Base-by-base conservation (phyloP, 257 asterid genomes). In the Buddleja alternifolia region DNA sequence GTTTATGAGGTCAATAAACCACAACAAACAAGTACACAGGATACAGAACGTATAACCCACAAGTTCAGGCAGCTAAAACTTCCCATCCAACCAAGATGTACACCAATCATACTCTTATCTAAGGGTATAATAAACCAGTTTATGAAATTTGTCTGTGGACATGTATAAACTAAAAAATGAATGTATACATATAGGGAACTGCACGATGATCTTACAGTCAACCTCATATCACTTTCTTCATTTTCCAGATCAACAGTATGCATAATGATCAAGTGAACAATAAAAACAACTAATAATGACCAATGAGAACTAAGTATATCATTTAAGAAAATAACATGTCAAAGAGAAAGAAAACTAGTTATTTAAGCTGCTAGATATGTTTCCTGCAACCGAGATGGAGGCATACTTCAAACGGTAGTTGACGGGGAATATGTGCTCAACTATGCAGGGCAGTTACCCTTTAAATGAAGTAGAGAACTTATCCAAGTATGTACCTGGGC, bases 401-500 rank as follows among this genome's bases (percentile, higher is more conserved):
- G 60, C 58, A 20, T 23, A 54, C 74, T 7, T 45, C 64, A 29
- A n/a, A 59, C 24, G 48, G 53, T 16, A 23, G 19, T 40, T 61
- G 20, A 57, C 10, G 41, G 9, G 56, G n/a, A 63, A 20, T n/a
- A 40, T 63, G 16, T 46, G 46, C 66, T 32, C 24, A 63, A 57
- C 60, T 48, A 48, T 54, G 59, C 69, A 52, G n/a, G 48, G 34
- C 37, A 17, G 45, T 32, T 8, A 58, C 16, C 69, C 65, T 29
- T 56, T 34, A 36, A 45, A 60, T 17, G 51, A 59, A 71, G 70
- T 53, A 80, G 60, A 61, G 54, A 80, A 61, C 73, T 61, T 14
- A 73, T 75, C 75, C 60, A 71, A 73, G 70, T 37, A 47, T 41
- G 68, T 89, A 94, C 99, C 98, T 94, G 96, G 73, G 99, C 97